Percentiles rank a stretch among this genome's conserved stretches.
Conservation (phyloP, 257 asterid species). For the Anisodus tanguticus region DNA sequence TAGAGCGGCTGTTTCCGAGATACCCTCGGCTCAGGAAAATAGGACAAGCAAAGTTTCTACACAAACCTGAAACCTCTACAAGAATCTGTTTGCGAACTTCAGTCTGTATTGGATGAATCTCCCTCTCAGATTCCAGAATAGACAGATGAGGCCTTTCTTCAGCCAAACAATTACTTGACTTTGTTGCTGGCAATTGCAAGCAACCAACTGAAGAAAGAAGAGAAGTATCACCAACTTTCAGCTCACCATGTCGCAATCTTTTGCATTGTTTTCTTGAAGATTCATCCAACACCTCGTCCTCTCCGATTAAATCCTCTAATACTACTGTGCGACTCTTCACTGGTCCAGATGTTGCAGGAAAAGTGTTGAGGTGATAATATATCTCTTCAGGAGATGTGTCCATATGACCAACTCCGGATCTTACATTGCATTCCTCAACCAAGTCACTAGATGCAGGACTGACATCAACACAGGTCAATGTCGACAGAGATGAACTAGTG, state of each 20-base stretch:
- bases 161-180: slow-evolving; percentile 23
- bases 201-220: slow-evolving; percentile 25
- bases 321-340: slow-evolving; percentile 29
- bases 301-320: slow-evolving; percentile 36
- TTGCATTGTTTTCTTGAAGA: slow-evolving; percentile 41
- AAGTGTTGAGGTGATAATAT: slow-evolving; percentile 29
- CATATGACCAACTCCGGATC: slow-evolving; percentile 27
- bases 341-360: slow-evolving; percentile 22
- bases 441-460: slow-evolving; percentile 2
- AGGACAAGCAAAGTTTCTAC: neutral
- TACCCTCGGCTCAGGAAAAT: neutral
- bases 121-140: slow-evolving; percentile 2
- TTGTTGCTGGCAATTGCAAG: neutral
- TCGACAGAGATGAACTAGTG: slow-evolving; percentile 28
- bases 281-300: slow-evolving; percentile 32
- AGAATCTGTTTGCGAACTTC: neutral
- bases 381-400: slow-evolving; percentile 32
- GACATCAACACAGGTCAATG: slow-evolving; percentile 9
- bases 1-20: too few species aligned
- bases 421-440: slow-evolving; percentile 33
- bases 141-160: slow-evolving; percentile 2
- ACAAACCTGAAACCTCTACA: slow-evolving; percentile 24
- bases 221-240: slow-evolving; percentile 37
- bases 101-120: neutral
- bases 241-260: slow-evolving; percentile 43